Conservation (phyloP, 2,329 filamentous ascomycete genomes). For the Aspergillus awamori region DNA sequence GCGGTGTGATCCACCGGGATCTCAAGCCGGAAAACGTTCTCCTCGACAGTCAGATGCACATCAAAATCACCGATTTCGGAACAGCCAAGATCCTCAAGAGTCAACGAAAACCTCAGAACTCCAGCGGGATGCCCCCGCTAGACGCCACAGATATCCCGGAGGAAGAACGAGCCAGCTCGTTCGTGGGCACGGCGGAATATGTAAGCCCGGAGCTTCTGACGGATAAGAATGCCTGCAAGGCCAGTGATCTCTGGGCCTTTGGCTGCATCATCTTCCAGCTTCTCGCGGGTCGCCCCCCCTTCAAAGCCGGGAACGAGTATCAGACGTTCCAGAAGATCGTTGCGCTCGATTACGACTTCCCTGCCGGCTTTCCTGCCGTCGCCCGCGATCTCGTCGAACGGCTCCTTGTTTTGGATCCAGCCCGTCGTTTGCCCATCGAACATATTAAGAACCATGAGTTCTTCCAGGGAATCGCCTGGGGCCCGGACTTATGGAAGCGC, state of each 20-base stretch:
- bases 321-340: slow-evolving; percentile 99
- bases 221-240: slow-evolving; percentile 95
- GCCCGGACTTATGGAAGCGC: slow-evolving; percentile 81
- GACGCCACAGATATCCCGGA: slow-evolving; percentile 61
- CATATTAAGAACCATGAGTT: slow-evolving; percentile 97
- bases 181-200: slow-evolving; percentile 97
- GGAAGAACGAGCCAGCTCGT: slow-evolving; percentile 81
- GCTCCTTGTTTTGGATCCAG: slow-evolving; percentile 84
- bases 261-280: slow-evolving; percentile 98
- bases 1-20: slow-evolving; percentile 94
- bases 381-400: slow-evolving; percentile 89
- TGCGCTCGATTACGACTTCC: slow-evolving; percentile 89
- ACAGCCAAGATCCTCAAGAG: slow-evolving; percentile 87
- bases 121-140: slow-evolving; percentile 50
- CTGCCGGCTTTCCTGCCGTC: slow-evolving; percentile 79
- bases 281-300: slow-evolving; percentile 90
- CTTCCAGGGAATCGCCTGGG: slow-evolving; percentile 85
- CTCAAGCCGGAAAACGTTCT: slow-evolving; percentile 97
- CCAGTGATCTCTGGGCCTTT: slow-evolving; percentile 97
- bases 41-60: slow-evolving; percentile 91
- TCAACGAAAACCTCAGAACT: slow-evolving; percentile 47
- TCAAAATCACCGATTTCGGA: slow-evolving; percentile 98
- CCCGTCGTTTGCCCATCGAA: slow-evolving; percentile 82
- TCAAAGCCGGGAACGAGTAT: slow-evolving; percentile 95
- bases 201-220: slow-evolving; percentile 96